These are phyloP conservation scores for Lepidium aucheri DNA, from an alignment of 345 rosid genomes.

Conservation along the genomic window DNA sequence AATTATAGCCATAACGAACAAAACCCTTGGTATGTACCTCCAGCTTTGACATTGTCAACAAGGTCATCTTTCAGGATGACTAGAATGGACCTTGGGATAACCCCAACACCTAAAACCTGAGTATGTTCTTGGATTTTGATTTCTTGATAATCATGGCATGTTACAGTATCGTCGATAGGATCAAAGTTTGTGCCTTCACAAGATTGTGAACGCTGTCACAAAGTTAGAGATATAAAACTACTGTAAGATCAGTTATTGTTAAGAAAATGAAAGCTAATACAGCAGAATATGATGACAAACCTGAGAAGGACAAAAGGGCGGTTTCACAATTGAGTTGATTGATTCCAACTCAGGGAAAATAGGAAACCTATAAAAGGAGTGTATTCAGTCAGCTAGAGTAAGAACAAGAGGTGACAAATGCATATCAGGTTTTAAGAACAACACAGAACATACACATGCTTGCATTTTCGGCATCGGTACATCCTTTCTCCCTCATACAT, in stretches of 20 bases:
- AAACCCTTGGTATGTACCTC: constrained; percentile 49
- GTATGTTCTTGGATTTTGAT: constrained; percentile 93
- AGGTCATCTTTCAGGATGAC: constrained; percentile 83
- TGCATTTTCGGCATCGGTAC: constrained; percentile 79
- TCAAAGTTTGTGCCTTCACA: constrained; percentile 81
- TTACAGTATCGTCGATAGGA: constrained; percentile 51
- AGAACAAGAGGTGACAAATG: not conserved
- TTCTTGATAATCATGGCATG: constrained; percentile 90
- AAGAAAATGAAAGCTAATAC: not conserved
- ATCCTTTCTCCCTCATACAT: constrained; percentile 92
- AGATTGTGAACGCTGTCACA: constrained; percentile 50
- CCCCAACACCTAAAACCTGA: constrained; percentile 86
- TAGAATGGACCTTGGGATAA: constrained; percentile 82
- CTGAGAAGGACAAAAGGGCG: constrained; percentile 84
- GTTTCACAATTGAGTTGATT: constrained; percentile 65
- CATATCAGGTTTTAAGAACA: not conserved
- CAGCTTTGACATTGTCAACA: constrained; percentile 92
- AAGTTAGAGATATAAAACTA: not conserved
- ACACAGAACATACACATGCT: constrained; percentile 37
- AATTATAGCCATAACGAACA: not conserved
- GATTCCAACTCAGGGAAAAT: constrained; percentile 86
- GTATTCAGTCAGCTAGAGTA: constrained; percentile 7
- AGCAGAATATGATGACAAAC: constrained; percentile 26
- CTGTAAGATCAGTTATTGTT: not conserved
- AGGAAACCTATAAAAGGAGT: constrained; percentile 46